Conservation (phyloP, 108 stramenopile genomes). For the Nitzschia palea region DNA sequence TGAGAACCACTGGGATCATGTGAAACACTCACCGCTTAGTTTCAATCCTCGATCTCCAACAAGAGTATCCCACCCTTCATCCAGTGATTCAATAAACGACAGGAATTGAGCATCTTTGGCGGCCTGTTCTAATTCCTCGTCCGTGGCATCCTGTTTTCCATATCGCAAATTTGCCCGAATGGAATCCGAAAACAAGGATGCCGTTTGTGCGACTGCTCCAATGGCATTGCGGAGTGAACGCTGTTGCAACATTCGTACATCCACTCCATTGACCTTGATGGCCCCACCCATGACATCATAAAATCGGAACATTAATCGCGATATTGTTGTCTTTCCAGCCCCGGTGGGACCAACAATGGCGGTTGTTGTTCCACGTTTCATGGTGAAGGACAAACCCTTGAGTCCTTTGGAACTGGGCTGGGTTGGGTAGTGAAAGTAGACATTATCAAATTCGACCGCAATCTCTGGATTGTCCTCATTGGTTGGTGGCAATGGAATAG, state of each 20-base stretch:
- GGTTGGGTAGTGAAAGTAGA: conserved; percentile 92
- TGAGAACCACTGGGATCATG: too few relatives aligned
- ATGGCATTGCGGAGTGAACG: conserved; percentile 76
- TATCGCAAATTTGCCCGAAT: conserved; percentile 87
- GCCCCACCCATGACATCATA: conserved; percentile 86
- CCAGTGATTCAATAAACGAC: conserved; percentile 75
- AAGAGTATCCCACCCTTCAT: conserved; percentile 90
- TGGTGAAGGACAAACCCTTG: conserved; percentile 87
- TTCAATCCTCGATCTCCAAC: conserved; percentile 98
- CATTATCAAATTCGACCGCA: conserved; percentile 92
- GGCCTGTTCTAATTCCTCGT: conserved; percentile 73
- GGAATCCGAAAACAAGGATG: conserved; percentile 94
- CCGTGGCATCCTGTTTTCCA: conserved; percentile 71
- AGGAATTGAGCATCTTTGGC: conserved; percentile 76
- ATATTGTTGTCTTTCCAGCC: conserved; percentile 93
- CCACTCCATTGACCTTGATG: conserved; percentile 92
- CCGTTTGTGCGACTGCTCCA: conserved; percentile 94
- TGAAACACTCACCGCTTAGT: conserved; percentile 59
- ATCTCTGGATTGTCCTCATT: conserved; percentile 64
- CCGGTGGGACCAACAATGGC: conserved; percentile 93
- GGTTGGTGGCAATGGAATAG: conserved; percentile 50
- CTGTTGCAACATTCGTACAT: conserved; percentile 84
- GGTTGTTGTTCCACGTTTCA: conserved; percentile 92
- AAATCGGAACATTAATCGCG: conserved; percentile 91
- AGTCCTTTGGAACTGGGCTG: conserved; percentile 80